A percentile compares a stretch with the other conserved stretches of the same genome.
Evolutionary conservation across 352 stramenopile genomes (phyloP).

Genomic region (Phytophthora pisi): DNA sequence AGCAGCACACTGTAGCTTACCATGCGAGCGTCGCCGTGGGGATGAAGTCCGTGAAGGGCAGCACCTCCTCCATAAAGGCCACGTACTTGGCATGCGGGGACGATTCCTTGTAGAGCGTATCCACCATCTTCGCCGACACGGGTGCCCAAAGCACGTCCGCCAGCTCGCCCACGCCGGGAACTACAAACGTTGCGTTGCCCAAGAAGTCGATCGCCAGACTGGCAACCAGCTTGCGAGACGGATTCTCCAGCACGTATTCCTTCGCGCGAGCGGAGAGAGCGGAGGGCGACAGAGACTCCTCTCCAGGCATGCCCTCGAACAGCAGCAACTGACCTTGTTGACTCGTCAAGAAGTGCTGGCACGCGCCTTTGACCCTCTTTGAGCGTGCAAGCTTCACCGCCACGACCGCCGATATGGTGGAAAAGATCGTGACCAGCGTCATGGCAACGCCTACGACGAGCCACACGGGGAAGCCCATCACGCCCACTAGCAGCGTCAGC

Average conservation of each 20-base stretch:
- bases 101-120: slow-evolving; percentile 90
- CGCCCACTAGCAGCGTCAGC: slow-evolving; percentile 53
- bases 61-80: slow-evolving; percentile 75
- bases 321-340: slow-evolving; percentile 68
- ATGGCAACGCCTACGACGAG: slow-evolving; percentile 48
- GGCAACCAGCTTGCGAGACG: slow-evolving; percentile 62
- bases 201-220: slow-evolving; percentile 91
- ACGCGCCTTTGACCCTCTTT: slow-evolving; percentile 47
- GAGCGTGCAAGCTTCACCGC: slow-evolving; percentile 56
- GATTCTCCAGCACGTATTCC: slow-evolving; percentile 60
- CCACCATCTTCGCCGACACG: slow-evolving; percentile 88
- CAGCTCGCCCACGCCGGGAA: slow-evolving; percentile 89
- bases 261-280: slow-evolving; percentile 39
- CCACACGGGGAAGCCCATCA: slow-evolving; percentile 72
- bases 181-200: slow-evolving; percentile 85
- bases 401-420: slow-evolving; percentile 55
- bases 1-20: slow-evolving; percentile 35
- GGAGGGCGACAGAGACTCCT: slow-evolving; percentile 34
- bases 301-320: slow-evolving; percentile 52
- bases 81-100: slow-evolving; percentile 90
- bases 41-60: slow-evolving; percentile 96
- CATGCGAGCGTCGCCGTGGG: slow-evolving; percentile 94
- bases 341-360: slow-evolving; percentile 53
- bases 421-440: slow-evolving; percentile 55
- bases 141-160: slow-evolving; percentile 94